Conservation (phyloP, 2,329 filamentous ascomycete genomes). For the Aotearoamyces nothofagi region DNA sequence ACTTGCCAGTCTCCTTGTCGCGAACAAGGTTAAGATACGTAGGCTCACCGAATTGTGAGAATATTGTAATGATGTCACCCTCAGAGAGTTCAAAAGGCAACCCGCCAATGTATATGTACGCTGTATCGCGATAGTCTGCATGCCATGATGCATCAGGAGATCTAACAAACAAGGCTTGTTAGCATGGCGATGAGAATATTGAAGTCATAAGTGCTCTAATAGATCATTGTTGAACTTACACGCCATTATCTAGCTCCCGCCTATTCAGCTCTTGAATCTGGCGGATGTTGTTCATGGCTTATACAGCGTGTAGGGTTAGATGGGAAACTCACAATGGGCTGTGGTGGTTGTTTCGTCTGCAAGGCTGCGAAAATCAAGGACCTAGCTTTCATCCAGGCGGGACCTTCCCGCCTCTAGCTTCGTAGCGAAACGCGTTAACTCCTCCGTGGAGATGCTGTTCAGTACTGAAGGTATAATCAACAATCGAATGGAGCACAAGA, state of each 20-base stretch:
- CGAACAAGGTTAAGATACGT: conserved; percentile 83
- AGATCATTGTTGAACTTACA: conserved; percentile 41
- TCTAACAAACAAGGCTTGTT: too few relatives aligned
- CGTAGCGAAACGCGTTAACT: too few relatives aligned
- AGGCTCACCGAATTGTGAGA: conserved; percentile 93
- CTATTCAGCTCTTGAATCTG: conserved; percentile 89
- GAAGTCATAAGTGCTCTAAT: conserved; percentile 2
- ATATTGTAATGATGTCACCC: conserved; percentile 90
- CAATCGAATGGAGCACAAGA: too few relatives aligned
- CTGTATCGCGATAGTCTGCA: conserved; percentile 92
- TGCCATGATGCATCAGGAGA: conserved; percentile 87
- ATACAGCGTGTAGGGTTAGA: too few relatives aligned
- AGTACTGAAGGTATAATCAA: too few relatives aligned
- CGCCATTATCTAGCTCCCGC: conserved; percentile 78
- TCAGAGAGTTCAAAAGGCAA: conserved; percentile 86
- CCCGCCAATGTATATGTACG: conserved; percentile 91
- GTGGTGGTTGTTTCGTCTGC: too few relatives aligned
- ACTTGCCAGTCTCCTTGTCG: conserved; percentile 94
- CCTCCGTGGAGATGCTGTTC: too few relatives aligned
- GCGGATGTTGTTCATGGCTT: conserved; percentile 80
- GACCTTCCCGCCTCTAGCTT: too few relatives aligned
- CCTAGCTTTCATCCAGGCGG: too few relatives aligned
- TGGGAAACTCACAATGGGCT: too few relatives aligned
- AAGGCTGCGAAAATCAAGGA: too few relatives aligned
- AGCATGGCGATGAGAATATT: too few relatives aligned